phyloP scores from a whole-genome alignment of 306 rosid genomes.

The Hippophae tibetana region DNA sequence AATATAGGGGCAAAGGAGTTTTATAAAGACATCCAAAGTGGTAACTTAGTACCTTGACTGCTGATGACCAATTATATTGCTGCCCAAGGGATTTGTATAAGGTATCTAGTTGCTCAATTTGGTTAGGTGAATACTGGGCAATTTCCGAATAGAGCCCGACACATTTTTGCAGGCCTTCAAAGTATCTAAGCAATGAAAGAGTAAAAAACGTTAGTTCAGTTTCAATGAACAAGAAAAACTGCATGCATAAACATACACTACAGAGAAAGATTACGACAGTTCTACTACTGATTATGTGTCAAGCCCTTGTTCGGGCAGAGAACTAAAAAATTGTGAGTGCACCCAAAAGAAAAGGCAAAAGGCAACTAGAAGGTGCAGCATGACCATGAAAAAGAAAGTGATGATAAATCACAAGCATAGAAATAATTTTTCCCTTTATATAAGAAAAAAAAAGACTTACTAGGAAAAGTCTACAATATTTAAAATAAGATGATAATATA shows the following conservation, averaged over 20 bases:
- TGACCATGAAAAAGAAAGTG: no score
- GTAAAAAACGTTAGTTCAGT: slow-evolving; percentile 15
- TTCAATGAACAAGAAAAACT: background rate
- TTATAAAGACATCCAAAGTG: background rate
- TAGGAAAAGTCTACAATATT: no score
- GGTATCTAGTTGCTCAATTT: slow-evolving; percentile 56
- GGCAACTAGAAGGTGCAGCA: no score
- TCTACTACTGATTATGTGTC: background rate
- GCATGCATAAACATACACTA: background rate
- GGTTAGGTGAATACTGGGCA: slow-evolving; percentile 54
- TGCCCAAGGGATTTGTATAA: slow-evolving; percentile 63
- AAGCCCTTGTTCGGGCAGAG: no score
- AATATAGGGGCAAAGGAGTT: background rate
- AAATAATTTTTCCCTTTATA: no score
- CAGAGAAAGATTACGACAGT: background rate
- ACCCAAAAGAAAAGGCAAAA: no score
- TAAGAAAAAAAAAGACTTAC: no score
- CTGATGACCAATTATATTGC: slow-evolving; percentile 87
- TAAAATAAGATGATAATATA: no score
- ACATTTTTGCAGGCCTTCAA: slow-evolving; percentile 91
- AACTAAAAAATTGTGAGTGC: no score
- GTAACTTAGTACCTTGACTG: slow-evolving; percentile 59
- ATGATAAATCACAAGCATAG: no score
- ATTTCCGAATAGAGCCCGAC: slow-evolving; percentile 63
- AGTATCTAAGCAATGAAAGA: slow-evolving; percentile 44